Evolutionary conservation across 169 alveolate species (phyloP), one percentile per base, ranked within the genome.

Genomic region (Sarcocystis neurona): DNA sequence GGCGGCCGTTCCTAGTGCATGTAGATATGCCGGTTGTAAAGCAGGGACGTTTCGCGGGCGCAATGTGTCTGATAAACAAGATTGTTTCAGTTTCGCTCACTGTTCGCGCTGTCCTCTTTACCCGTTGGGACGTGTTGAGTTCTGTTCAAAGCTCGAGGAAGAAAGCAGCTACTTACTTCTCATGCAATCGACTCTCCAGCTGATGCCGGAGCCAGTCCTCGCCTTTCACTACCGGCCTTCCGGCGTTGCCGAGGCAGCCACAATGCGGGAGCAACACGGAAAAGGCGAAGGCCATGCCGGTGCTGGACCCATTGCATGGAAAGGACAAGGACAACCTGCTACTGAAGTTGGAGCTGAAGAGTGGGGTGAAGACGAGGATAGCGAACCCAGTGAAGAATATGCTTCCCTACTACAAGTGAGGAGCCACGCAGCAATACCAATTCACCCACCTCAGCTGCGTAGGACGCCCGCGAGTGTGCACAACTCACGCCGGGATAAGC

Each of bases 61-160:
- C 58, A 47, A n/a, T 2, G 82, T 32, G 32, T 18, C 34, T 53
- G 82, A 72, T 32, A n/a, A 30, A 12, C 15, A 72, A 34, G 23
- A 27, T 27, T 72, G 82, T 72, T 72, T 12, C 82, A 72, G 56
- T 15, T 37, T 72, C 27, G 34, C 82, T 0, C 39, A 37, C 39
- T 72, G 82, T 27, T 72, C 82, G 5, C 82, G 32, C 39, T 72
- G 82, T 18, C 82, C 48, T 10, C 48, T 37, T 6, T 53, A 72
- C 18, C 37, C 82, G 56, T 48, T 39, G 27, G 23, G 37, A 12
- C 82, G 41, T 23, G 82, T 8, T 10, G 53, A 39, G 10, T 30
- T 72, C 82, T 72, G 82, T 53, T 10, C n/a, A 30, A 47, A 72
- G 41, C 58, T 72, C 23, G 82, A 72, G 27, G 82, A 72, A 18